Evolutionary conservation across 1,139 yeast genomes (phyloP), one percentile per base, ranked within the genome.

Genomic region (Diutina scorzettiae): DNA sequence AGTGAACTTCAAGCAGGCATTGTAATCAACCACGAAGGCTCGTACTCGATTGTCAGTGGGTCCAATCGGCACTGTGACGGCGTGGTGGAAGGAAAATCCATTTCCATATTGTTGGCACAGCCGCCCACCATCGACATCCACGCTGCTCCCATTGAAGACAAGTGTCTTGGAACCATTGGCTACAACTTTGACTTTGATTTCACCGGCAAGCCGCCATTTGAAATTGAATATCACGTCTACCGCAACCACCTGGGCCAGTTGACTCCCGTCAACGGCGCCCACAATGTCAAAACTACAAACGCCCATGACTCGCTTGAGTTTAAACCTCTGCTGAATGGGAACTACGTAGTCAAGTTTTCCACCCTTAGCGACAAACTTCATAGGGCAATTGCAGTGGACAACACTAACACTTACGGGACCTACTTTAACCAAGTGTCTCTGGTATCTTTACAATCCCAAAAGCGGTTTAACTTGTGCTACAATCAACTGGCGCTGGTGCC

Each of bases 141-240:
- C 4, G 73, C 84, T 1, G 63, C 66, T 3, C 78, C 87, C 2
- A 76, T 89, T 2, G 66, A 77, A 30, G 97, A 91, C 53, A 76
- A 81, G 45, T 91, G 99, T 63, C 83, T 93, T 28, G 98, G 98
- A 1, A 85, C 89, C 43, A 79, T 86, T 8, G 98, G 97, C 0
- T 75, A 69, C 50, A 63, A 65, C 20, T 77, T 86, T 45, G 73
- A 73, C 40, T 87, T 89, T 49, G 80, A 76, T 40, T 69, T 84
- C 42, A 62, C 73, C 5, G 98, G 98, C 14, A 72, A 78, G 23
- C 82, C 95, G 1, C 97, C 97, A 3, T 91, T 82, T 60, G 70
- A 69, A 40, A 69, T 87, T 14, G 70, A 69, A 36, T 79, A 80
- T 47, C 69, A 72, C 37, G 78, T 81, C 6, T 83, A 21, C 19